Evolutionary conservation across 495 filamentous ascomycete species (phyloP).

Genomic region (Amphirosellinia nigrospora): DNA sequence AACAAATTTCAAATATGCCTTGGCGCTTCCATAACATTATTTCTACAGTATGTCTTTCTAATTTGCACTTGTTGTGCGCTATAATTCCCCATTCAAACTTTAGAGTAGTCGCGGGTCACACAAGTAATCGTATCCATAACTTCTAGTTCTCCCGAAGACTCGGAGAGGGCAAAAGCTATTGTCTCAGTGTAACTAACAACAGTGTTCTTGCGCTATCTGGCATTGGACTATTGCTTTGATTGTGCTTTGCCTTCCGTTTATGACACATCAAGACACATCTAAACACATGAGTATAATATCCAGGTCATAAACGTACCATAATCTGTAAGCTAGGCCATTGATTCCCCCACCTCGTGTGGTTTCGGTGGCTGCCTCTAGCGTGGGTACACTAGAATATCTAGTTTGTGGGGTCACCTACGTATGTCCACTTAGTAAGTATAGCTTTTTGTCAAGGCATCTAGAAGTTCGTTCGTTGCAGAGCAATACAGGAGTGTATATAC

Average conservation of each 20-base stretch:
- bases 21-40: not conserved
- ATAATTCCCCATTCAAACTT: not conserved
- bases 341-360: not conserved
- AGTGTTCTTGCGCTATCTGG: not conserved
- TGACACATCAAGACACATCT: no score
- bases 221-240: not conserved
- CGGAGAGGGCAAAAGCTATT: not conserved
- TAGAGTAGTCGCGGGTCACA: slow-evolving; percentile 7
- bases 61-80: not conserved
- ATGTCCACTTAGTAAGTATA: not conserved
- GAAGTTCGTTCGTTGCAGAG: not conserved
- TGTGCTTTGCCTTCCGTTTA: no score
- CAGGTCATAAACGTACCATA: not conserved
- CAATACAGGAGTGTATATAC: not conserved
- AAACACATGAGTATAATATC: not conserved
- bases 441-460: not conserved
- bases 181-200: not conserved
- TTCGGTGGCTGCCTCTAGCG: not conserved
- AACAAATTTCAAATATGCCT: slow-evolving; percentile 2
- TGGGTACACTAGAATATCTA: no score
- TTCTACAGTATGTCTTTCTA: not conserved
- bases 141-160: not conserved
- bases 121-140: not conserved
- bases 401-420: not conserved
- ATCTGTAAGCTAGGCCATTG: not conserved